Base-by-base conservation (phyloP, 192 early-diverging fungal species). In the Dissophora globulifera region DNA sequence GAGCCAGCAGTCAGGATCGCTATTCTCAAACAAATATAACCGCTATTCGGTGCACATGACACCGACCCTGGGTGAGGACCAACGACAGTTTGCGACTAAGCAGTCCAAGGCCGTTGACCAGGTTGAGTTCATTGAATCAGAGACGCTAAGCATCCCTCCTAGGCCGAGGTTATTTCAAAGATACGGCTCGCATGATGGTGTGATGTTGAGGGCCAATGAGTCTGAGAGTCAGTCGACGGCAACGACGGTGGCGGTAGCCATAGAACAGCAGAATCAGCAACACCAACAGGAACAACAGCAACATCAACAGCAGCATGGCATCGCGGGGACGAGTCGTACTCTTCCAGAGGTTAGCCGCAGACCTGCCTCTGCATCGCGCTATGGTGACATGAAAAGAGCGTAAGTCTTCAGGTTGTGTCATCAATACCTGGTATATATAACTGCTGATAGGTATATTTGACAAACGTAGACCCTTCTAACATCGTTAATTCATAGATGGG, bases 401-500 rank as follows among this genome's bases (percentile, higher is more conserved):
- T 71, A 62, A 62, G 69, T 57, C 4, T 5, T 19, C 3, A 38
- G n/a, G n/a, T n/a, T n/a, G n/a, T 17, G 22, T 22, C 4, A 56
- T 12, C 2, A n/a, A 4, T 56, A 38, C 9, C 19, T 40, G 29
- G n/a, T 42, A n/a, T n/a, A n/a, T n/a, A n/a, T n/a, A n/a, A n/a
- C n/a, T n/a, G n/a, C n/a, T n/a, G n/a, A n/a, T n/a, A n/a, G n/a
- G n/a, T n/a, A n/a, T n/a, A n/a, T 8, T 47, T 16, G n/a, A 9
- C 46, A 29, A 0, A 51, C 8, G 29, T 13, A 4, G 25, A 22
- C 23, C 1, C 7, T 26, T 26, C 11, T n/a, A n/a, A n/a, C n/a
- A n/a, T n/a, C n/a, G n/a, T n/a, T n/a, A n/a, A n/a, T n/a, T 46
- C 31, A 10, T 71, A 71, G 69, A 25, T 76, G 72, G 72, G 72